These are phyloP conservation scores for Microbotryum violaceum DNA, from an alignment of 1,284 basidiomycete species.

Conservation along the genomic window DNA sequence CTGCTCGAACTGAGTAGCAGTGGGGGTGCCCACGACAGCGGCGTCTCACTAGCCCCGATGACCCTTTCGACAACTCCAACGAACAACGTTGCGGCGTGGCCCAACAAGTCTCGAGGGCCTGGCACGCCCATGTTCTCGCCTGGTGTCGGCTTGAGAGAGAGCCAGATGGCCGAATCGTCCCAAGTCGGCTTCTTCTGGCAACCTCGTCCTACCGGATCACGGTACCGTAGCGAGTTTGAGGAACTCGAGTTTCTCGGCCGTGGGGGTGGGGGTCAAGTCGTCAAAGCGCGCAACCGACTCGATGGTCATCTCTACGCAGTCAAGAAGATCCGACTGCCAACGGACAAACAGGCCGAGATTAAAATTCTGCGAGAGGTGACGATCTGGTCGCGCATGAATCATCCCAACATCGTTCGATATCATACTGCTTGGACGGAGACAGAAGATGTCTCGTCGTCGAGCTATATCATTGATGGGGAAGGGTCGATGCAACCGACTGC, in stretches of 20 bases:
- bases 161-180: conserved; percentile 6
- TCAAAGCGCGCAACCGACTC: conserved; percentile 36
- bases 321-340: conserved; percentile 36
- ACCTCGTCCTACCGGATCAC: conserved; percentile 20
- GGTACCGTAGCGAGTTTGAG: conserved; percentile 35
- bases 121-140: conserved; percentile 1
- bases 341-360: conserved; percentile 28
- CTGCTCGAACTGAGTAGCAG: conserved; percentile 25
- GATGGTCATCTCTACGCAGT: conserved; percentile 33
- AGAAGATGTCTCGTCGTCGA: conserved; percentile 9
- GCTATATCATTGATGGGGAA: background rate
- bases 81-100: conserved; percentile 6
- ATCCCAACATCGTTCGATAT: conserved; percentile 33
- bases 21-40: background rate
- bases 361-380: conserved; percentile 37
- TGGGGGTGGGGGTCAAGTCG: conserved; percentile 37
- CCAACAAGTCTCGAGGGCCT: conserved; percentile 10
- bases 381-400: conserved; percentile 35
- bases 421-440: conserved; percentile 35
- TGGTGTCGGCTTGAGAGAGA: conserved; percentile 9
- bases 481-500: background rate
- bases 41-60: background rate
- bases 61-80: conserved; percentile 23
- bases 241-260: conserved; percentile 35
- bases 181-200: conserved; percentile 34